Percentiles rank a stretch among this genome's conserved stretches.
Conservation (phyloP, 768 basidiomycete species). For the Candolleomyces eurysporus region DNA sequence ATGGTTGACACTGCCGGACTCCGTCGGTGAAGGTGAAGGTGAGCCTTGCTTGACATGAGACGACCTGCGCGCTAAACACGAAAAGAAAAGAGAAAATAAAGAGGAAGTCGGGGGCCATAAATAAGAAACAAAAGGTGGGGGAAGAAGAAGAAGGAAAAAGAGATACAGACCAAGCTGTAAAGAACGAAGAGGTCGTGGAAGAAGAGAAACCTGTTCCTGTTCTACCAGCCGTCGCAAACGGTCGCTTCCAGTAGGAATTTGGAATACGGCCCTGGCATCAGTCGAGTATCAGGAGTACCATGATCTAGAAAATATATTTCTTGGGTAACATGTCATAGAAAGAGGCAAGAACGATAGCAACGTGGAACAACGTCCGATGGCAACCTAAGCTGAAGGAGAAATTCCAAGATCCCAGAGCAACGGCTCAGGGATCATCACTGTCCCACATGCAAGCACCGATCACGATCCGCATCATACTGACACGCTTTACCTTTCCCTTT, state of each 20-base stretch:
- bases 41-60: slow-evolving; percentile 4
- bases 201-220: not conserved
- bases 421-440: not conserved
- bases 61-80: slow-evolving; percentile 7
- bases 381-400: not conserved
- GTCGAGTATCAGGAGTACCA: not conserved
- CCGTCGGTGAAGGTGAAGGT: not conserved
- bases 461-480: too few species aligned
- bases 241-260: not conserved
- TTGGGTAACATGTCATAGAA: not conserved
- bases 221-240: not conserved
- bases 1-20: not conserved
- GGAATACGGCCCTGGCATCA: not conserved
- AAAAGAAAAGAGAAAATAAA: slow-evolving; percentile 3
- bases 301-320: too few species aligned
- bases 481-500: too few species aligned
- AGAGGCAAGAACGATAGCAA: not conserved
- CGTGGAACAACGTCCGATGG: not conserved
- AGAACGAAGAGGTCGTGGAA: not conserved
- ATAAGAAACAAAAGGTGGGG: not conserved
- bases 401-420: not conserved
- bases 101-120: not conserved
- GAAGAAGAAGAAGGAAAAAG: not conserved
- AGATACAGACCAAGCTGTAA: slow-evolving; percentile 1
- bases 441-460: not conserved